Conservation (phyloP, 176 grass and related monocot genomes). For the Alloteropsis semialata region DNA sequence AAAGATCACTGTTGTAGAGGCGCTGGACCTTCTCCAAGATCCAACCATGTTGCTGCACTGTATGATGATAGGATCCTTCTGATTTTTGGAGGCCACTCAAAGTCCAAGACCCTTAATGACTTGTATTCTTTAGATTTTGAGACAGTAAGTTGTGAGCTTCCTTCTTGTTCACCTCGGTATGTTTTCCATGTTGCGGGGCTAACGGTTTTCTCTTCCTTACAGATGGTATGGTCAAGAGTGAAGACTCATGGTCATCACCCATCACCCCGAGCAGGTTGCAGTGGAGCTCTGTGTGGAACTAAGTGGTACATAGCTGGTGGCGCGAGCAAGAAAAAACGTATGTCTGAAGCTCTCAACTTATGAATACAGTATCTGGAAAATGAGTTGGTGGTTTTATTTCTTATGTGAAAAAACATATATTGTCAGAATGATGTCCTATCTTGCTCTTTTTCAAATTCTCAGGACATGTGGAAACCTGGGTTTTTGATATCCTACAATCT, state of each 20-base stretch:
- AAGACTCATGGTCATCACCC: conserved; percentile 80
- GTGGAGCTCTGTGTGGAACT: conserved; percentile 84
- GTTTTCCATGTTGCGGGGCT: neutral
- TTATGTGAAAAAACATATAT: neutral
- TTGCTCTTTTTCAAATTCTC: conserved; percentile 14
- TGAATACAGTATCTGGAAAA: conserved; percentile 17
- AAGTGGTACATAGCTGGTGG: conserved; percentile 97
- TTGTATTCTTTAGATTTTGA: conserved; percentile 94
- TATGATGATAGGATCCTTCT: conserved; percentile 86
- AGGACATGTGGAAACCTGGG: conserved; percentile 61
- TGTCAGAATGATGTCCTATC: neutral
- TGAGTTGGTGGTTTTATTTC: conserved; percentile 4
- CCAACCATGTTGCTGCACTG: conserved; percentile 72
- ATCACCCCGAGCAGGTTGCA: conserved; percentile 81
- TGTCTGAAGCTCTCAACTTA: conserved; percentile 14
- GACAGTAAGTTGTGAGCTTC: conserved; percentile 61
- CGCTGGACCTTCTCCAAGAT: conserved; percentile 83
- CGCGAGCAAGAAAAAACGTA: conserved; percentile 96
- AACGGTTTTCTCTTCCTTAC: conserved; percentile 20
- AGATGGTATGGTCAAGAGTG: conserved; percentile 97
- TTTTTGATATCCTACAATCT: conserved; percentile 71
- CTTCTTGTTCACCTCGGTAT: neutral
- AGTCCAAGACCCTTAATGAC: conserved; percentile 93
- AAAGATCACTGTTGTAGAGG: conserved; percentile 55
- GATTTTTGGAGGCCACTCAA: conserved; percentile 91